Base-by-base conservation (phyloP, 257 asterid species). In the Osmanthus fragrans region DNA sequence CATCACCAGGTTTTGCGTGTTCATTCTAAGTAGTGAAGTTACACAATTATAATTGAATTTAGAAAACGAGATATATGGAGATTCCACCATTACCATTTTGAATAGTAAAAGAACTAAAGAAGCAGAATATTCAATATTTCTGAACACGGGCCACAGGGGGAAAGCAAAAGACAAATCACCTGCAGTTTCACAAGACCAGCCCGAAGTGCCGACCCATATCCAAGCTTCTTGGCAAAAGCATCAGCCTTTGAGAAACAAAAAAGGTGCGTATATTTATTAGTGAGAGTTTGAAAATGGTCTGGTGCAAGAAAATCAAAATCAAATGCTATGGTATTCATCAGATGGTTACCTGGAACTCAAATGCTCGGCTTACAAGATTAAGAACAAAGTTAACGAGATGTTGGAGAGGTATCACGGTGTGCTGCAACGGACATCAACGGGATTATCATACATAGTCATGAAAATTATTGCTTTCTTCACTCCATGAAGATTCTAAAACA, bases 181-280 rank as follows among this genome's bases (percentile, higher is more conserved):
- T 95, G 99, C 78, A 95, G 82, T 85, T 90, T 93, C 81, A 95
- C 91, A 79, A 95, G 99, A 76, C 93, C 99, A 65, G 97, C 95
- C 72, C 97, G 91, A 80, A 95, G 98, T 80, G 94, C 87, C 58
- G 77, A 73, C 18, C 88, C 88, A 81, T 91, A 95, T 58, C 97
- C 99, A 81, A 93, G 96, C 88, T 89, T 90, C 93, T 90, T 90
- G 45, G 98, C 98, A 79, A 95, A 93, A 78, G 97, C 96, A 82
- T 95, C 98, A 49, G 99, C 98, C 99, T 95, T 75, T 32, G 4
- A 36, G 70, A 73, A 79, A n/a, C 21, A 83, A 73, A 77, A 21
- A 74, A 80, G 8, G 68, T 33, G 54, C 56, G 81, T 72, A 73
- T 51, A 39, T 75, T 73, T 36, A 71, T 47, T 4, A 40, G 47